A percentile compares a stretch with the other conserved stretches of the same genome.
These are phyloP conservation scores for Dichotomopilus funicola DNA, from an alignment of 2,329 filamentous ascomycete genomes.

Conservation along the genomic window DNA sequence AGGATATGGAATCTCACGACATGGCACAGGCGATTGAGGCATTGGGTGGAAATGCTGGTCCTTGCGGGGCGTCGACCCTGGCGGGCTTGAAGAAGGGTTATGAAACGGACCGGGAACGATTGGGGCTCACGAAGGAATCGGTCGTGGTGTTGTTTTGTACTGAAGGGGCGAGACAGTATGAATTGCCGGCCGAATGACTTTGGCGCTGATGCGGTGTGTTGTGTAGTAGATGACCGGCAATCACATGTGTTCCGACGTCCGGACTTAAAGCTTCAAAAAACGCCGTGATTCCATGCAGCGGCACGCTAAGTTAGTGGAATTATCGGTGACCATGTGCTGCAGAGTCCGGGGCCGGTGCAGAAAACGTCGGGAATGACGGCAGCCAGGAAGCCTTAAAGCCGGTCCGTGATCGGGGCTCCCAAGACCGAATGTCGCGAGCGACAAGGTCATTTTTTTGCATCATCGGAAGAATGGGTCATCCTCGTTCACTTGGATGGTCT, in stretches of 20 bases:
- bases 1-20: constrained; percentile 55
- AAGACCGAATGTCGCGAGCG: too few species aligned
- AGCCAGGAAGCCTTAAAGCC: neutral
- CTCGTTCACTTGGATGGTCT: too few species aligned
- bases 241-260: too few species aligned
- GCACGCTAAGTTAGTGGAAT: too few species aligned
- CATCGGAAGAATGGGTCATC: too few species aligned
- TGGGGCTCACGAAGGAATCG: constrained; percentile 10
- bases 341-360: neutral
- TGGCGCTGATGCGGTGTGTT: too few species aligned
- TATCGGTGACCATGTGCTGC: neutral
- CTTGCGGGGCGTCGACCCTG: constrained; percentile 20
- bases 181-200: neutral
- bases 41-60: constrained; percentile 19
- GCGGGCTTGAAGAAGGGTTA: constrained; percentile 13
- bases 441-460: too few species aligned
- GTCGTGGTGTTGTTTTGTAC: constrained; percentile 21
- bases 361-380: neutral
- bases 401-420: neutral
- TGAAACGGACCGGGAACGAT: neutral
- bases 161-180: constrained; percentile 17
- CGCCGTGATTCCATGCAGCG: too few species aligned
- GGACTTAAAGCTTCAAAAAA: too few species aligned
- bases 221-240: too few species aligned
- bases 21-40: constrained; percentile 48